Evolutionary conservation across 352 stramenopile species (phyloP).

Genomic region (Pythium scleroteichum): DNA sequence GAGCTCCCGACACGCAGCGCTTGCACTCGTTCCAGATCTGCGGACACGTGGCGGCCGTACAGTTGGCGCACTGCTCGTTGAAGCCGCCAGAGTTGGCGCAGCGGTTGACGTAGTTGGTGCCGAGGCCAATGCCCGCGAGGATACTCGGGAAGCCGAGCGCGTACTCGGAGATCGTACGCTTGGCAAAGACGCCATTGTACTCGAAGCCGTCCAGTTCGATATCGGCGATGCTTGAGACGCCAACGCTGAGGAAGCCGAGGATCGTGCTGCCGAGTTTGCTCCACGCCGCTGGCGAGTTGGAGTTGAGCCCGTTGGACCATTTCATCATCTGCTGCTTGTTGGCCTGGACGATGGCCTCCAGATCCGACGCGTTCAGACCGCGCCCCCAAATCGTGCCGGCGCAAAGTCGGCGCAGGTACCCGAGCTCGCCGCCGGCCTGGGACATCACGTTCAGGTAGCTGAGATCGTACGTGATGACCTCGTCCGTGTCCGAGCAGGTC

Average conservation of each 20-base stretch:
- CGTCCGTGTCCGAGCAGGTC: conserved; percentile 55
- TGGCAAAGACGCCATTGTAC: conserved; percentile 75
- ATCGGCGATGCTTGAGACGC: conserved; percentile 33
- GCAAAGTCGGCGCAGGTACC: conserved; percentile 47
- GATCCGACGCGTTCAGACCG: conserved; percentile 19
- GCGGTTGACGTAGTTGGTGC: conserved; percentile 49
- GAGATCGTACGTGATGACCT: conserved; percentile 56
- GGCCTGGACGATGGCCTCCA: conserved; percentile 32
- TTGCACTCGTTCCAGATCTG: conserved; percentile 38
- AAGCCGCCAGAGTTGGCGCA: conserved; percentile 42
- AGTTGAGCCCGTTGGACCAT: conserved; percentile 81
- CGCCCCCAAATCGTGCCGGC: conserved; percentile 44
- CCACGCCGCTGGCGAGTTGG: conserved; percentile 62
- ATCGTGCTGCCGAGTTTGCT: conserved; percentile 52
- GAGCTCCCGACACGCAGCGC: conserved; percentile 25
- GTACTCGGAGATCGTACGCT: conserved; percentile 58
- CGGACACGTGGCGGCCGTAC: conserved; percentile 31
- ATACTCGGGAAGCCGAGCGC: conserved; percentile 75
- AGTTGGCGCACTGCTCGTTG: conserved; percentile 45
- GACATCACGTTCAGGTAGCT: conserved; percentile 75
- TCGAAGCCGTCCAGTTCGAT: conserved; percentile 63
- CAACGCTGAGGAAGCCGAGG: conserved; percentile 38
- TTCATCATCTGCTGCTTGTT: conserved; percentile 67
- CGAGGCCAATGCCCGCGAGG: conserved; percentile 55
- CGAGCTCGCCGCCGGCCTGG: conserved; percentile 56